Base-by-base conservation (phyloP, 2,329 filamentous ascomycete genomes). In the Monosporascus sp. region DNA sequence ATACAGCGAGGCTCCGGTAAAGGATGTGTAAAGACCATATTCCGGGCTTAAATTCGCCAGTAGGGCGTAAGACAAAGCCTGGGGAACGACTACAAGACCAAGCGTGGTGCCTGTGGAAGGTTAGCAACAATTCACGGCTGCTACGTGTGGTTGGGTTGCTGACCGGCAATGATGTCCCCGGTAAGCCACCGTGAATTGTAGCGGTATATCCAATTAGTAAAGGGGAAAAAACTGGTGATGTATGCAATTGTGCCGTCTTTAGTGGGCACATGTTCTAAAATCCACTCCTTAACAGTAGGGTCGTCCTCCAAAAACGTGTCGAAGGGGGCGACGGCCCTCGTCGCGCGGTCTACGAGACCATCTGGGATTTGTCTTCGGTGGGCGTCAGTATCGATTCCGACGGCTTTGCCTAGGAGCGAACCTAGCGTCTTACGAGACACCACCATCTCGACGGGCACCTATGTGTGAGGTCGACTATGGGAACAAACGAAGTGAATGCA, bases 11-110 rank as follows among this genome's bases (percentile, higher is more conserved):
- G 90, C 87, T 49, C 89, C 89, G 69, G 91, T 88, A 64, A 93
- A 93, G 0, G 88, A 91, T 0, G 89, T 90, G 71, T 93, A 93
- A 0, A 93, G 75, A 37, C 89, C 89, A 63, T 82, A 92, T 61
- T 91, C 80, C 3, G 84, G 79, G 0, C 79, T 76, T 17, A 93
- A 74, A 43, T 84, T 75, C 24, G 89, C 89, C 22, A 93, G 76
- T 36, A 85, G 73, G 14, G 89, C 88, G 66, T 93, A 93, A 0
- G 88, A 88, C 86, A 92, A 88, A 53, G 86, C 84, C 70, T 92
- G 89, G 5, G 88, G 88, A 47, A 91, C 85, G 27, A 91, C 87
- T 14, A 91, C 88, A 49, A 86, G 80, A 41, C 88, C 88, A 44
- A 89, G 84, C 3, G 86, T 90, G 55, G 88, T 62, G 52, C 71